Base-by-base conservation (phyloP, 2,329 filamentous ascomycete genomes). In the Talaromyces sp. region DNA sequence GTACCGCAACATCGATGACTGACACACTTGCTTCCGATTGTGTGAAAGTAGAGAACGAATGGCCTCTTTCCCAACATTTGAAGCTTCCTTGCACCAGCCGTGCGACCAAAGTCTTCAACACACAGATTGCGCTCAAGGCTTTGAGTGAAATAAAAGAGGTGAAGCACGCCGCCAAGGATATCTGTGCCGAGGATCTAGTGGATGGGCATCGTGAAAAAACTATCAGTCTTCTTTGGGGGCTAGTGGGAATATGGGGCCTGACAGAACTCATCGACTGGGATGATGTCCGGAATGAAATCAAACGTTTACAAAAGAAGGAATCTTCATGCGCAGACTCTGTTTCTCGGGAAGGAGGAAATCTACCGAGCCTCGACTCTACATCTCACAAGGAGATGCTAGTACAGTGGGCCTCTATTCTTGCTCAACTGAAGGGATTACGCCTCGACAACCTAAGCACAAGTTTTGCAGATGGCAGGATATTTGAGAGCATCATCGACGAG, bases 191-290 rank as follows among this genome's bases (percentile, higher is more conserved):
- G 43, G 83, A 88, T 58, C 81, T 88, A 53, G 83, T 88, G 7
- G 80, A 87, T 64, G 85, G 85, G 2, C 84, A 87, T 65, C 80
- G 85, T 9, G 85, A 88, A 66, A 87, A 84, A 70, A 88, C 85
- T 0, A 75, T 88, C 51, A 80, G 79, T 5, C 74, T 88, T 10
- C 75, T 88, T 5, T 87, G 85, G 85, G 76, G 77, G 3, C 74
- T 88, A 24, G 80, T 87, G 41, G 81, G 81, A 46, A 80, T 79
- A 69, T 83, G 81, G 74, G 84, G 84, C 1, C 72, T 87, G 8
- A 70, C 74, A 6, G 74, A 71, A 7, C 74, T 88, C 0, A 75
- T 88, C 1, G 80, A 87, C 64, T 84, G 81, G 78, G 69, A 75
- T 6, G 81, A 83, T 57, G 66, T 87, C 10, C 72, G 73, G 27